Evolutionary conservation across 2,329 filamentous ascomycete genomes (phyloP).

Genomic region (Aspergillus brasiliensis): DNA sequence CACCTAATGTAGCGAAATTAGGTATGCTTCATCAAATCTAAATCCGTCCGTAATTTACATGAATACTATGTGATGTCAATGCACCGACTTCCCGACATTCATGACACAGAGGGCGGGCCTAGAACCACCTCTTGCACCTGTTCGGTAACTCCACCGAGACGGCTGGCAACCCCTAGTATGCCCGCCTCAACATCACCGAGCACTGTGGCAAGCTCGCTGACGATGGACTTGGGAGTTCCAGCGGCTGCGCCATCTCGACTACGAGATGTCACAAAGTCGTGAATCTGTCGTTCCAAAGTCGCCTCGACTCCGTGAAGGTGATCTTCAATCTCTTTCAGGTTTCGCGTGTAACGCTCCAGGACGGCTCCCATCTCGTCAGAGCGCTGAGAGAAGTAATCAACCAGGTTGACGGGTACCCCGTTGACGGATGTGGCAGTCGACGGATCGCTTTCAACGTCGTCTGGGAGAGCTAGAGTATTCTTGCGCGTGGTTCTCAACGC

Average conservation of each 20-base stretch:
- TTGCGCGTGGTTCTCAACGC: constrained; percentile 44
- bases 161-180: constrained; percentile 64
- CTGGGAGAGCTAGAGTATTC: constrained; percentile 51
- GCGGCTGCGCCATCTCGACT: constrained; percentile 42
- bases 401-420: constrained; percentile 60
- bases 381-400: constrained; percentile 65
- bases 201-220: constrained; percentile 57
- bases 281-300: constrained; percentile 61
- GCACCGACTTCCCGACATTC: not conserved
- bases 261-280: constrained; percentile 52
- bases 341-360: constrained; percentile 59
- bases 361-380: constrained; percentile 64
- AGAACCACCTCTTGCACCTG: constrained; percentile 59
- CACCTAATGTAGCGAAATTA: not conserved
- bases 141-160: constrained; percentile 62
- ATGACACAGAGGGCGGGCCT: constrained; percentile 39
- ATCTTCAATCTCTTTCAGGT: constrained; percentile 65
- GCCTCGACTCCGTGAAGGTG: constrained; percentile 66
- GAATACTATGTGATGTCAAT: not conserved
- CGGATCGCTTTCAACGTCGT: constrained; percentile 45
- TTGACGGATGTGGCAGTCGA: constrained; percentile 47
- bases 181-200: constrained; percentile 67
- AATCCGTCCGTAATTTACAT: not conserved
- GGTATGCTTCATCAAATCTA: not conserved
- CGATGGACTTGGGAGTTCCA: constrained; percentile 48